Percentiles rank a stretch among this genome's conserved stretches.
Conservation (phyloP, 331 rosid species). For the Cydonia oblonga region DNA sequence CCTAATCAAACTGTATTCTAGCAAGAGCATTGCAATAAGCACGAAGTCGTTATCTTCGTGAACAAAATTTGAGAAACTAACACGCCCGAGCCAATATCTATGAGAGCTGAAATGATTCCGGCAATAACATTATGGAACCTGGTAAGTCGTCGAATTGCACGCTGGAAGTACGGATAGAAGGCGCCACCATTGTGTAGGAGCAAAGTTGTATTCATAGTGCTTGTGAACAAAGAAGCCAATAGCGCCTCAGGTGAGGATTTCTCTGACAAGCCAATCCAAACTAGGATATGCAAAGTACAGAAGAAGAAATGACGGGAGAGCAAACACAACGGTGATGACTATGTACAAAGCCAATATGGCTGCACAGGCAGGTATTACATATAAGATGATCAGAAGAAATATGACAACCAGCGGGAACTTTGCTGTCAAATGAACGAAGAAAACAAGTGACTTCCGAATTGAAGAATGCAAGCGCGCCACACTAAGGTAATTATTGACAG, state of each 20-base stretch:
- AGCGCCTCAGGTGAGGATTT: constrained; percentile 56
- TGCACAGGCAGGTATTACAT: constrained; percentile 97
- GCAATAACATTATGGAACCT: neutral
- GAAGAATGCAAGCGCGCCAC: constrained; percentile 46
- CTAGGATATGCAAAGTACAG: constrained; percentile 93
- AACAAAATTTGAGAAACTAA: constrained; percentile 4
- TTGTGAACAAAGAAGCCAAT: constrained; percentile 12
- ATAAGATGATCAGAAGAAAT: constrained; percentile 68
- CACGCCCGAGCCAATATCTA: constrained; percentile 10
- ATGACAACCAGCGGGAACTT: constrained; percentile 86
- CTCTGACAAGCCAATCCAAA: constrained; percentile 97
- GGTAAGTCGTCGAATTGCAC: constrained; percentile 24
- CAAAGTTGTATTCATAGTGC: constrained; percentile 24
- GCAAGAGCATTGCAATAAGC: constrained; percentile 4
- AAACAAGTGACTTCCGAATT: constrained; percentile 51
- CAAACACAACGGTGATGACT: constrained; percentile 74
- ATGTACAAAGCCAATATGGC: constrained; percentile 73
- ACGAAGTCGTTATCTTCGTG: neutral
- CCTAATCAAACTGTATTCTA: constrained; percentile 2
- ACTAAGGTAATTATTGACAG: constrained; percentile 24
- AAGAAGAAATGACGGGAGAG: constrained; percentile 83
- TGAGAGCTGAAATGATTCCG: constrained; percentile 9
- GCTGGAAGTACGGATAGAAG: neutral
- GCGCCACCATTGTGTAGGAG: constrained; percentile 10
- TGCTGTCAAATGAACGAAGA: constrained; percentile 75